Conservation (phyloP, 2,329 filamentous ascomycete species). For the Neospermospora avenae region DNA sequence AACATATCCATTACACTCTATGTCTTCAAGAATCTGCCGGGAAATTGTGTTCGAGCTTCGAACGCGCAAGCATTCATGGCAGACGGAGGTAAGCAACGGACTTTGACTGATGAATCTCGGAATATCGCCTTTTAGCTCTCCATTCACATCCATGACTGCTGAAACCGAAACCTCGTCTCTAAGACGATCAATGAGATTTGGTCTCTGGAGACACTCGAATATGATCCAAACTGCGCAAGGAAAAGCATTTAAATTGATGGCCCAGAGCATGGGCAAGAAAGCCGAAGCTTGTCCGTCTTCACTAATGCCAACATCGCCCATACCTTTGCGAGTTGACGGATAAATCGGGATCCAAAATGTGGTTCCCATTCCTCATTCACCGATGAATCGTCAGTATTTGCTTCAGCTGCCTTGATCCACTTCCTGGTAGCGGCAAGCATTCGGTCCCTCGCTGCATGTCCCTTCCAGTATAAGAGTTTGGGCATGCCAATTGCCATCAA, state of each 20-base stretch:
- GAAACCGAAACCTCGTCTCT: conserved; percentile 13
- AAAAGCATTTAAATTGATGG: conserved; percentile 21
- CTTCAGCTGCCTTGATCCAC: conserved; percentile 15
- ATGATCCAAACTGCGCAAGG: conserved; percentile 19
- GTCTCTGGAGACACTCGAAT: conserved; percentile 16
- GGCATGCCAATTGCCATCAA: conserved; percentile 15
- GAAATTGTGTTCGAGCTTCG: conserved; percentile 13
- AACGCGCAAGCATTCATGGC: conserved; percentile 14
- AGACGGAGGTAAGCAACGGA: conserved; percentile 16
- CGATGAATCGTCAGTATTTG: conserved; percentile 8
- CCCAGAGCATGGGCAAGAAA: conserved; percentile 16
- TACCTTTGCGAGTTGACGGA: conserved; percentile 3
- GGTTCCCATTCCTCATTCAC: conserved; percentile 17
- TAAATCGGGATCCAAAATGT: conserved; percentile 16
- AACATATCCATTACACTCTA: conserved; percentile 17
- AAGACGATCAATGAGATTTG: conserved; percentile 12
- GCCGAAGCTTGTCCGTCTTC: conserved; percentile 14
- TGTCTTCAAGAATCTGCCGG: conserved; percentile 10
- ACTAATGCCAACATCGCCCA: conserved; percentile 9
- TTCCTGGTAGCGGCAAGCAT: conserved; percentile 12
- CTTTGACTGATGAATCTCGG: conserved; percentile 12
- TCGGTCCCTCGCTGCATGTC: conserved; percentile 10
- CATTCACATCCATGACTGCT: background rate
- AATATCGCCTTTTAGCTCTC: conserved; percentile 12
- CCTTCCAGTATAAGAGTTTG: conserved; percentile 9